Conservation (phyloP, 202 grass and related monocot genomes). For the Carex arenaria region DNA sequence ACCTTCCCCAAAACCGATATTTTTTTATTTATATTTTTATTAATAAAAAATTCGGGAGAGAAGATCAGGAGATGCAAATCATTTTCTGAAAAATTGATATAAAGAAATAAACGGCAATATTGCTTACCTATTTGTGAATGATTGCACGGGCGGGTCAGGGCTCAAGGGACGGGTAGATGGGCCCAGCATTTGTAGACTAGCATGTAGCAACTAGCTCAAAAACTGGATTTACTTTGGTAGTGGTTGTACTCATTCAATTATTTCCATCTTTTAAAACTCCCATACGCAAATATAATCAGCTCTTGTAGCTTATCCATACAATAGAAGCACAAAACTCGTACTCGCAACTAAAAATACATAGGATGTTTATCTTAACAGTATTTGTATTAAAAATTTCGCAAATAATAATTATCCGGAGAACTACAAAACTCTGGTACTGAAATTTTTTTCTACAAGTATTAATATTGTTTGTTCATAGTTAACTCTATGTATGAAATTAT, state of each 20-base stretch:
- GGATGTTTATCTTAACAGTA: too few relatives aligned
- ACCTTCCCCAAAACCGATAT: too few relatives aligned
- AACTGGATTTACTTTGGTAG: not conserved
- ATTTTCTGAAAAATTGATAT: not conserved
- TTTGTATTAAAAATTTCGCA: too few relatives aligned
- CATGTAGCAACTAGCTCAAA: not conserved
- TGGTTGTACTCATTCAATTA: not conserved
- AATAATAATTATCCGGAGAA: too few relatives aligned
- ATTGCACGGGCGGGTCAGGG: slow-evolving; percentile 8
- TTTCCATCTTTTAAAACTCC: not conserved
- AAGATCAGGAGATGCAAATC: not conserved
- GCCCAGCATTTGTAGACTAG: not conserved
- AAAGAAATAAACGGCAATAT: not conserved
- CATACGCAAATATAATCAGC: not conserved
- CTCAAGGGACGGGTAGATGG: not conserved
- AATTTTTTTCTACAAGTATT: too few relatives aligned
- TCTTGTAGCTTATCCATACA: not conserved
- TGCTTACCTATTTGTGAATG: not conserved
- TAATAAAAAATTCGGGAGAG: too few relatives aligned
- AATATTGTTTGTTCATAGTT: too few relatives aligned
- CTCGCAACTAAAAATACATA: too few relatives aligned
- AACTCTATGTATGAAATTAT: too few relatives aligned
- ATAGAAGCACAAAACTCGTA: not conserved
- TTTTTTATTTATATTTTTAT: too few relatives aligned
- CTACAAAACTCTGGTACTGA: too few relatives aligned